A percentile compares a stretch with the other conserved stretches of the same genome.
Evolutionary conservation across 1,284 basidiomycete species (phyloP).

Genomic region (Moesziomyces parantarcticus): DNA sequence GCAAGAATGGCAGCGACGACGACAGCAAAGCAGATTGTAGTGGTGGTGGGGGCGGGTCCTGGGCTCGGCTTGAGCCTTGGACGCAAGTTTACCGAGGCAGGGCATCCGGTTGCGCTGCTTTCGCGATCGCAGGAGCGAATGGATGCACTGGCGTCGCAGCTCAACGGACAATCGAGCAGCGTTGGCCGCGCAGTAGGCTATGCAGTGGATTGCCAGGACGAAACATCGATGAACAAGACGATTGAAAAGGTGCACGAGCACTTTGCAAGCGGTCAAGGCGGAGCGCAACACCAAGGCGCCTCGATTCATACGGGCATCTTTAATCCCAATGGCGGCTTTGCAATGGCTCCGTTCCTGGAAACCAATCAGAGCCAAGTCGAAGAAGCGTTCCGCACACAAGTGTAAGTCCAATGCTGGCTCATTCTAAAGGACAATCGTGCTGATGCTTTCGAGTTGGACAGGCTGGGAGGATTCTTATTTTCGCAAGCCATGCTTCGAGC

Average conservation of each 20-base stretch:
- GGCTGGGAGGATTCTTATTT: slow-evolving; percentile 40
- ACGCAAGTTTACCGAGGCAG: slow-evolving; percentile 32
- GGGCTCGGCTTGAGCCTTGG: slow-evolving; percentile 41
- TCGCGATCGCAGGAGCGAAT: slow-evolving; percentile 35
- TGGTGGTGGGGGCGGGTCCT: slow-evolving; percentile 36
- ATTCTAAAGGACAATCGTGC: neutral
- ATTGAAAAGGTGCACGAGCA: slow-evolving; percentile 31
- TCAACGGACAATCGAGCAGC: slow-evolving; percentile 18
- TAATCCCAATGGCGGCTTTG: slow-evolving; percentile 48
- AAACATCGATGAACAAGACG: slow-evolving; percentile 19
- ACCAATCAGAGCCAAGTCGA: slow-evolving; percentile 45
- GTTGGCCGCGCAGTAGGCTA: slow-evolving; percentile 32
- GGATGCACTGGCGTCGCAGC: slow-evolving; percentile 35
- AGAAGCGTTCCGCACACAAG: slow-evolving; percentile 41
- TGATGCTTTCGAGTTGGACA: neutral
- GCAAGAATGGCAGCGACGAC: slow-evolving; percentile 7
- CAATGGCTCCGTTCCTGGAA: slow-evolving; percentile 22
- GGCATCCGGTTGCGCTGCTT: slow-evolving; percentile 47
- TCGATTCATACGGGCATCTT: slow-evolving; percentile 42
- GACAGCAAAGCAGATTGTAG: slow-evolving; percentile 42
- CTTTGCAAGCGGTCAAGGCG: slow-evolving; percentile 24
- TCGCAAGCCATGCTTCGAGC: slow-evolving; percentile 40
- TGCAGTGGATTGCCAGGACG: slow-evolving; percentile 36
- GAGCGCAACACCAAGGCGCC: slow-evolving; percentile 28
- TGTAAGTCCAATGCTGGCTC: slow-evolving; percentile 11